Base-by-base conservation (phyloP, 306 rosid genomes). In the Rosa persica region DNA sequence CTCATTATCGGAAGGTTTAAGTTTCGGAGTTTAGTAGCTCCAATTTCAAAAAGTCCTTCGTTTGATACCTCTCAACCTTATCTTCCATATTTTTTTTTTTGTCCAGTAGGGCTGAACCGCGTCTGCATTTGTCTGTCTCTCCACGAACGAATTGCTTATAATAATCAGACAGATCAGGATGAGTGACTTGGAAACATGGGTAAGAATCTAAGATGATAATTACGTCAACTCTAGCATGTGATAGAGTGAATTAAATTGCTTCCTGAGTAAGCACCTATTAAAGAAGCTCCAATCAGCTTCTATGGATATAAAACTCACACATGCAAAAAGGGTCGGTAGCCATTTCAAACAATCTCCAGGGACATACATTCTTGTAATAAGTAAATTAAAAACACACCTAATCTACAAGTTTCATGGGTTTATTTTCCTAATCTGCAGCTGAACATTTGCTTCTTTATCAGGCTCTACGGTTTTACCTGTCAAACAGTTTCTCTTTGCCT, bases 221-320 rank as follows among this genome's bases (percentile, higher is more conserved):
- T 64, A 82, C 77, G 91, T 89, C 96, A 90, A 90, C 96, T 90
- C 85, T 82, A 74, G 86, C 90, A 87, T 86, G 89, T 85, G 91
- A 82, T 55, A 70, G 67, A 78, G 70, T 78, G 70, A 83, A 52
- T 17, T 43, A 81, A 78, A 71, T 81, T 38, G 13, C 16, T 39
- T 8, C 40, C 76, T 48, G 65, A 74, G 74, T 57, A 78, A 74
- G 67, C 19, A 34, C 69, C 34, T 15, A 34, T 30, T 62, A 73
- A 61, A 47, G 67, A 80, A 76, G 42, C 38, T 34, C 52, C 43
- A 5, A 66, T n/a, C 19, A 5, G 60, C 61, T 64, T 79, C n/a
- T 38, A 6, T 48, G 66, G 67, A 55, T 75, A 79, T 52, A 84
- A 82, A 82, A 77, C 70, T 73, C 72, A 58, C 75, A 71, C 73